Base-by-base conservation (phyloP, 2,329 filamentous ascomycete genomes). In the Phyllosticta paracitricarpa region DNA sequence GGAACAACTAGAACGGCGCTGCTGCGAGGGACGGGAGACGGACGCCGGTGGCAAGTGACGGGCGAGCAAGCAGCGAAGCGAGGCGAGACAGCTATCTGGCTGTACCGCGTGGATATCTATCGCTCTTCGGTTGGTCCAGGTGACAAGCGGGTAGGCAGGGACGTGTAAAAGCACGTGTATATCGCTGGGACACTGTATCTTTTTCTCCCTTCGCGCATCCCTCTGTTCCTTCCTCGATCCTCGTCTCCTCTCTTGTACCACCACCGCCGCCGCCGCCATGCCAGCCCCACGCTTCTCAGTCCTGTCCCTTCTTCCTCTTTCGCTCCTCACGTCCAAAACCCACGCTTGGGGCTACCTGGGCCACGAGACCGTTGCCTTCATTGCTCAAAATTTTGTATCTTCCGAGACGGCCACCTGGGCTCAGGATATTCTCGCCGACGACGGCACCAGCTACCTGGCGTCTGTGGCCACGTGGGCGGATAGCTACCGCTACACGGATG, bases 381-480 rank as follows among this genome's bases (percentile, higher is more conserved):
- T 84, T 51, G 81, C 82, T 0, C 77, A 81, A 60, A 73, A 77
- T 64, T 79, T 78, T 65, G 69, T 83, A 57, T 70, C 72, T 3
- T 61, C 71, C 19, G 66, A 72, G 17, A 80, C 80, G 3, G 72
- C 73, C 59, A 65, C 71, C 19, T 82, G 77, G 68, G 76, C 78
- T 51, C 73, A 75, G 64, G 65, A 65, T 57, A 73, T 79, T 51
- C 72, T 84, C 5, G 72, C 70, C 61, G 76, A 77, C 51, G 75
- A 72, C 3, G 75, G 73, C 24, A 69, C 71, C 19, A 71, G 73
- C 22, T 83, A 82, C 66, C 73, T 82, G 14, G 79, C 79, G 57
- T 77, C 75, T 61, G 73, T 82, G 17, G 79, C 81, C 12, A 80
- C 79, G 1, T 83, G 81, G 80, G 80, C 81, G 1, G 81, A 83